phyloP scores from a whole-genome alignment of 2,329 filamentous ascomycete genomes.

The Botryosphaeria dothidea region DNA sequence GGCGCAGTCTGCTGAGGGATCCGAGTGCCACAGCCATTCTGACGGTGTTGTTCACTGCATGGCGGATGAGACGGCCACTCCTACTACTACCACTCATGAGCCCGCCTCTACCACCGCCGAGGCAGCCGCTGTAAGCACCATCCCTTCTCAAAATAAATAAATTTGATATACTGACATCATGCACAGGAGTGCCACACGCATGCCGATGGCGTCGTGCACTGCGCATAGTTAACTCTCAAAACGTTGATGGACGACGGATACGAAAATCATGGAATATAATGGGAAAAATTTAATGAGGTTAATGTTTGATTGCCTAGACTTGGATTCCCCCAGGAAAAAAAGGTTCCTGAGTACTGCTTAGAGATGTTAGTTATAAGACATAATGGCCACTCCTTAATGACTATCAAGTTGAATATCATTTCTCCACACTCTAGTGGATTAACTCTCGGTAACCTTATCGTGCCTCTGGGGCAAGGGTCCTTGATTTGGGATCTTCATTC shows the following conservation, averaged over 20 bases:
- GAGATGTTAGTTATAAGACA: neutral
- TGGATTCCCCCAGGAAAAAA: neutral
- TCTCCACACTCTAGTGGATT: no score
- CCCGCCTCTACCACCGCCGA: neutral
- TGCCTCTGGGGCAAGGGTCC: no score
- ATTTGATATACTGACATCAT: neutral
- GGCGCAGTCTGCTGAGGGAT: neutral
- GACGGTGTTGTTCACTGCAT: conserved; percentile 18
- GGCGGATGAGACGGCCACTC: neutral
- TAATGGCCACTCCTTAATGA: neutral
- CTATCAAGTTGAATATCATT: no score
- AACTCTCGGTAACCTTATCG: no score
- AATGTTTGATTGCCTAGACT: neutral
- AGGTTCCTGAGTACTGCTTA: neutral
- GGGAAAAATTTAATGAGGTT: neutral
- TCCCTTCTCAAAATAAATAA: neutral
- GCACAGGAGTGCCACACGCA: conserved; percentile 10
- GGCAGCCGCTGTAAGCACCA: neutral
- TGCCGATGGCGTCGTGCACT: conserved; percentile 5
- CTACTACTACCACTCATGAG: neutral
- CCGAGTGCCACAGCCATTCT: conserved; percentile 13
- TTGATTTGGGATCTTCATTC: no score
- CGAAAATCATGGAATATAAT: neutral
- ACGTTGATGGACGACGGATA: neutral
- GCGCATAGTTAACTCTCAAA: neutral